phyloP scores from a whole-genome alignment of 352 stramenopile genomes.

The Phytophthora pseudosyringae region DNA sequence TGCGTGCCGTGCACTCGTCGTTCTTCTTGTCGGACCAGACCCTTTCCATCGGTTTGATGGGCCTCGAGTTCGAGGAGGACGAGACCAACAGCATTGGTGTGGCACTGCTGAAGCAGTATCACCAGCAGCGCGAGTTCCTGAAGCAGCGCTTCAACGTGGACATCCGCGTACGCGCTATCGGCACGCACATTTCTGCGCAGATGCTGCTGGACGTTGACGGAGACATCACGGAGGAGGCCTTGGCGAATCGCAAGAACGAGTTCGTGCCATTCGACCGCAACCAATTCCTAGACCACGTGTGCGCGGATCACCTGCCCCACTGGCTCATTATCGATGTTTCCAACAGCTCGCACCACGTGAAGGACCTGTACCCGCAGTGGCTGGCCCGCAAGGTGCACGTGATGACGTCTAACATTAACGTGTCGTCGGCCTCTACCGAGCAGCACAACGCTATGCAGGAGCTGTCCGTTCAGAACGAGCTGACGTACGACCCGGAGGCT shows the following conservation, averaged over 20 bases:
- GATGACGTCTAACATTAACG: slow-evolving; percentile 94
- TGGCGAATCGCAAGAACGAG: slow-evolving; percentile 38
- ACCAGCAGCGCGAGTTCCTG: slow-evolving; percentile 86
- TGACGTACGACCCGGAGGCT: slow-evolving; percentile 89
- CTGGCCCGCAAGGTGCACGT: slow-evolving; percentile 91
- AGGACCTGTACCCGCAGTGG: slow-evolving; percentile 90
- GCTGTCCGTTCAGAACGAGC: slow-evolving; percentile 81
- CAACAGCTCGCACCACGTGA: slow-evolving; percentile 83
- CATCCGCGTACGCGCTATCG: slow-evolving; percentile 82
- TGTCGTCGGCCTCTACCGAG: slow-evolving; percentile 72
- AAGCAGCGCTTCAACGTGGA: slow-evolving; percentile 86
- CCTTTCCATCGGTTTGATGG: slow-evolving; percentile 93
- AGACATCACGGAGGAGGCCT: slow-evolving; percentile 55
- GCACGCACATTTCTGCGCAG: slow-evolving; percentile 56
- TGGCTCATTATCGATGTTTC: slow-evolving; percentile 96
- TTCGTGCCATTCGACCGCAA: slow-evolving; percentile 66
- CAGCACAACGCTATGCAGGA: slow-evolving; percentile 81
- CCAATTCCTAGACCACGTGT: slow-evolving; percentile 79
- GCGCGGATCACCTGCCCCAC: slow-evolving; percentile 90
- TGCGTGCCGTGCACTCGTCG: slow-evolving; percentile 94
- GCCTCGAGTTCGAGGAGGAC: slow-evolving; percentile 67
- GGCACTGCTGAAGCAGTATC: slow-evolving; percentile 88
- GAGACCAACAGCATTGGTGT: slow-evolving; percentile 69
- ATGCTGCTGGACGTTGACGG: slow-evolving; percentile 78
- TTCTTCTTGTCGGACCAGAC: slow-evolving; percentile 95